Base-by-base conservation (phyloP, 176 grass and related monocot species). In the Triticum aestivum region DNA sequence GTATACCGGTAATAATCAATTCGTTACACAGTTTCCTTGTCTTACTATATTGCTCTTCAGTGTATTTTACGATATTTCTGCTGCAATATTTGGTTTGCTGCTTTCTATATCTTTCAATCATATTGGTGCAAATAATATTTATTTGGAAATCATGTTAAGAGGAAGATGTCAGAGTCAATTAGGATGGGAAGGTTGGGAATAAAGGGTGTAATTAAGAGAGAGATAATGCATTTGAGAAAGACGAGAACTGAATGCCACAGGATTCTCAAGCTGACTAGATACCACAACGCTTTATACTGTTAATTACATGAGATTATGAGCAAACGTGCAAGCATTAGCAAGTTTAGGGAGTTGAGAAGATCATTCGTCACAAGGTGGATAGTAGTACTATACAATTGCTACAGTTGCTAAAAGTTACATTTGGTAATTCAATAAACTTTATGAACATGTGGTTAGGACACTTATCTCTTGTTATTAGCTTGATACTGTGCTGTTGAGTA, bases 1-100 rank as follows among this genome's bases (percentile, higher is more conserved):
- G 97, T 98, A 81, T 92, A 91, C 79, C 90, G 97, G 97, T 98
- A 86, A 92, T 78, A 67, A 77, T 84, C 27, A 66, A 71, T 88
- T 82, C 30, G 34, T 52, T 69, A 59, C 33, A 76, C 65, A 70
- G 13, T 81, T 85, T 77, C 35, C 38, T 70, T 82, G n/a, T 75
- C 21, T 72, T 85, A 39, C 38, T 61, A 74, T 71, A 52, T 88
- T 24, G n/a, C 32, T 49, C n/a, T 38, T 52, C 18, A 78, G 70
- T 70, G 51, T 24, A 49, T 75, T 89, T 84, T 24, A 52, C 39
- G 39, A 65, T 63, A 83, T 79, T 62, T 34, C 6, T 89, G 23
- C 41, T 63, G 74, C 8, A 47, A 69, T 67, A 33, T 89, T 59
- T 23, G 6, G 32, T 52, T 62, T 69, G 63, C 65, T 27, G 15